phyloP scores from a whole-genome alignment of 1,139 yeast species.

The Sugiyamaella japonica region DNA sequence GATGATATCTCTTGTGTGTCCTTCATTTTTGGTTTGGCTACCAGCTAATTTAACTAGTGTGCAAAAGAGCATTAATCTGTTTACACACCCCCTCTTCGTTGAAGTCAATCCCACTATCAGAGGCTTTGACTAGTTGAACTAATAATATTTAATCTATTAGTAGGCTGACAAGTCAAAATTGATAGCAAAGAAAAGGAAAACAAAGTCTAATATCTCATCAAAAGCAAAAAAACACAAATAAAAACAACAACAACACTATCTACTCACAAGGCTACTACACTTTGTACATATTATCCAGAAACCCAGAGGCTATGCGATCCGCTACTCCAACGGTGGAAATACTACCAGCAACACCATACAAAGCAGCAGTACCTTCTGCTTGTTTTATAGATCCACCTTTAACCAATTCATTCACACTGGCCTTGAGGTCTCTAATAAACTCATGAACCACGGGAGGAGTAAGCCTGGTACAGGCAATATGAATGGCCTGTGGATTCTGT shows the following conservation, averaged over 20 bases:
- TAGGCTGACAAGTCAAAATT: background rate
- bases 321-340: constrained; percentile 84
- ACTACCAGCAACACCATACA: constrained; percentile 95
- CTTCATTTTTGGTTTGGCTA: background rate
- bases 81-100: too few species aligned
- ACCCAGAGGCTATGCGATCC: constrained; percentile 72
- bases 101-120: too few species aligned
- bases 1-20: background rate
- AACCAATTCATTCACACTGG: constrained; percentile 48
- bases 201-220: background rate
- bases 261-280: constrained; percentile 23
- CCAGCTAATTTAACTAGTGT: background rate
- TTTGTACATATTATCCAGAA: constrained; percentile 76
- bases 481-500: constrained; percentile 89
- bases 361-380: constrained; percentile 64
- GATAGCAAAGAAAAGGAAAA: background rate
- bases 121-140: background rate
- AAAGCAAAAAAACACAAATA: background rate
- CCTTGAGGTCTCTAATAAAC: constrained; percentile 57
- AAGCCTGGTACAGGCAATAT: constrained; percentile 79
- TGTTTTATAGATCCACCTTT: constrained; percentile 36
- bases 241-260: background rate
- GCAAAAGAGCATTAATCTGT: constrained; percentile 5
- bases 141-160: background rate
- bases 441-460: constrained; percentile 64